Base-by-base conservation (phyloP, 2,329 filamentous ascomycete species). In the Aspergillus intermedius region DNA sequence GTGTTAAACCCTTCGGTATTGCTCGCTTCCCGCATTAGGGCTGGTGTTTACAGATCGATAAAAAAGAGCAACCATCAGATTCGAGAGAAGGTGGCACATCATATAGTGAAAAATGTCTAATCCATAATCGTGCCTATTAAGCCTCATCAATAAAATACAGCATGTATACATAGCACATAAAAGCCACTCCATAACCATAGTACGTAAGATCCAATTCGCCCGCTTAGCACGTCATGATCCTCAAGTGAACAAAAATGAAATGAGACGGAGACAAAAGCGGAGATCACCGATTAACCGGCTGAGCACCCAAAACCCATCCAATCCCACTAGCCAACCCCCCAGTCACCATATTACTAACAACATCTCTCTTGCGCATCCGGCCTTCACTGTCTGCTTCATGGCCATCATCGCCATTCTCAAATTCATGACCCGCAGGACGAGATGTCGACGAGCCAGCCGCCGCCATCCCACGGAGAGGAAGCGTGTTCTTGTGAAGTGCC, bases 331-430 rank as follows among this genome's bases (percentile, higher is more conserved):
- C 80, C 59, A 84, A 63, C 5, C 79, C 80, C 2, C 79, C 80
- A 10, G 78, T 82, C 5, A 83, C 81, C 64, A 81, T 81, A 66
- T 76, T 83, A 50, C 80, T 80, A 43, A 84, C 79, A 68, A 83
- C 65, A 61, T 77, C 75, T 50, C 75, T 62, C 57, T 77, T 77
- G 39, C 75, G 63, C 13, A 75, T 68, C 39, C 67, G 64, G 1
- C 58, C 61, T 22, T 63, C 60, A 13, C 55, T 63, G n/a, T 56
- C 50, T 5, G 55, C 60, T 48, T 60, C 50, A 46, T 48, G 45
- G 17, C 47, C 37, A 19, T 42, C 42, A 46, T 49, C 54, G 52
- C 45, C 59, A 47, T 49, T 48, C 2, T n/a, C 48, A 37, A 30
- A 49, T 30, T 15, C 46, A 41, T 49, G 48, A 32, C 48, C 47